These are phyloP conservation scores for Fusarium concolor DNA, from an alignment of 2,329 filamentous ascomycete species.

Conservation along the genomic window DNA sequence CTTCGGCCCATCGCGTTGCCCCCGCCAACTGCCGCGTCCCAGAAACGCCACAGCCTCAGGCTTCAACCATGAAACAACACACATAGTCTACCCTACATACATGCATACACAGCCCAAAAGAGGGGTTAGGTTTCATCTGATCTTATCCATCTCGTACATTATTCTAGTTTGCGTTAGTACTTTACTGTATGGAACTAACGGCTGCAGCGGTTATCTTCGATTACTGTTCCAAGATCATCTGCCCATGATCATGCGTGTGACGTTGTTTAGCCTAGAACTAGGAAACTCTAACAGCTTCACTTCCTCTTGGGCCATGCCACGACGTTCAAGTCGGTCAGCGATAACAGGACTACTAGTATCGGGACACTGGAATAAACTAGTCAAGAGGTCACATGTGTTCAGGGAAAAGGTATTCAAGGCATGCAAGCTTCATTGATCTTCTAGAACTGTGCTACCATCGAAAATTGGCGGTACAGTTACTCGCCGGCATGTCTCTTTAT, in stretches of 20 bases:
- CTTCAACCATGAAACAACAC: background rate
- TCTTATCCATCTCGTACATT: background rate
- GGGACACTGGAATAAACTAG: background rate
- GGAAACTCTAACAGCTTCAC: slow-evolving; percentile 8
- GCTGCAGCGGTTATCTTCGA: slow-evolving; percentile 2
- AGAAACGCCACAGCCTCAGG: background rate
- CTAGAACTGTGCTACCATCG: slow-evolving; percentile 41
- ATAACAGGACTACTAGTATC: background rate
- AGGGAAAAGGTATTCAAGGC: slow-evolving; percentile 25
- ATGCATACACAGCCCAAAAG: background rate
- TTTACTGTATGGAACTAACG: background rate
- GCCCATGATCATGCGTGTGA: background rate
- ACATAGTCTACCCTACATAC: no score
- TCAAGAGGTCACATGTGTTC: slow-evolving; percentile 7
- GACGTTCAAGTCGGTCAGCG: no score
- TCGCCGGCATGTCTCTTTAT: slow-evolving; percentile 42
- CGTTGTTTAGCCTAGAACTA: slow-evolving; percentile 3
- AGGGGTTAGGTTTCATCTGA: slow-evolving; percentile 6
- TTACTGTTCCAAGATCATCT: background rate
- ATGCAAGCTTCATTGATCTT: slow-evolving; percentile 43
- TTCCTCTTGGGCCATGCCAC: no score
- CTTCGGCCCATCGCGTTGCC: background rate
- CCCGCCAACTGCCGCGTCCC: background rate
- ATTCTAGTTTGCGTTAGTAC: background rate
- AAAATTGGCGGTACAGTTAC: slow-evolving; percentile 37